These are phyloP conservation scores for Rhytidiadelphus loreus DNA, from an alignment of 225 moss, liverwort and hornwort genomes.

Conservation along the genomic window DNA sequence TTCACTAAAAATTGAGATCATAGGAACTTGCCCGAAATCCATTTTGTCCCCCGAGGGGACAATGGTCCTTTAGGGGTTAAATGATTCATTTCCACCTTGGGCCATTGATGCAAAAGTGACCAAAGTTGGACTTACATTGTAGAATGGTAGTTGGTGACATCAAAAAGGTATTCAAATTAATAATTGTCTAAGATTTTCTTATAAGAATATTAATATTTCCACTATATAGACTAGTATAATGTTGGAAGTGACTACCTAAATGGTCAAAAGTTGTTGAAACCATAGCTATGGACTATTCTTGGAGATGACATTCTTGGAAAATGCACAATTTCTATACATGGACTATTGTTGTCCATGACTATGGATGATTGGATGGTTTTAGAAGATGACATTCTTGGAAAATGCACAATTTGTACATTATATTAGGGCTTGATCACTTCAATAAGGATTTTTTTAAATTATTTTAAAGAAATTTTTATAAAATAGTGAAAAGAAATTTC, in stretches of 20 bases:
- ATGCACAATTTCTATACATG: not conserved
- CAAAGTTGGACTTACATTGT: not conserved
- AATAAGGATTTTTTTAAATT: not conserved
- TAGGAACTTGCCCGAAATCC: no score
- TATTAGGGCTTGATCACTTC: no score
- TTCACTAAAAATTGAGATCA: no score
- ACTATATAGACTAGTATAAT: fast-evolving
- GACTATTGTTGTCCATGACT: no score
- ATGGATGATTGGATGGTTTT: no score
- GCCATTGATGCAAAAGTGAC: not conserved
- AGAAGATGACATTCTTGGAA: not conserved
- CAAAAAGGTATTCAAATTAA: not conserved
- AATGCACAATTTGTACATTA: not conserved
- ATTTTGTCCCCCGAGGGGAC: no score
- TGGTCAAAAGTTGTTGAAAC: not conserved
- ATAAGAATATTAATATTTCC: not conserved
- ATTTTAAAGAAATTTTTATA: not conserved
- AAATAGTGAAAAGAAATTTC: not conserved
- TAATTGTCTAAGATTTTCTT: not conserved
- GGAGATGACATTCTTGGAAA: not conserved
- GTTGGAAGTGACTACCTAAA: not conserved
- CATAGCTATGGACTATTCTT: not conserved
- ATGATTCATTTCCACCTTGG: not conserved
- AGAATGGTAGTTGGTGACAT: not conserved
- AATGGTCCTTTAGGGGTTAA: no score